phyloP scores from a whole-genome alignment of 2,329 filamentous ascomycete species.

The Colletotrichum cordylinicola region DNA sequence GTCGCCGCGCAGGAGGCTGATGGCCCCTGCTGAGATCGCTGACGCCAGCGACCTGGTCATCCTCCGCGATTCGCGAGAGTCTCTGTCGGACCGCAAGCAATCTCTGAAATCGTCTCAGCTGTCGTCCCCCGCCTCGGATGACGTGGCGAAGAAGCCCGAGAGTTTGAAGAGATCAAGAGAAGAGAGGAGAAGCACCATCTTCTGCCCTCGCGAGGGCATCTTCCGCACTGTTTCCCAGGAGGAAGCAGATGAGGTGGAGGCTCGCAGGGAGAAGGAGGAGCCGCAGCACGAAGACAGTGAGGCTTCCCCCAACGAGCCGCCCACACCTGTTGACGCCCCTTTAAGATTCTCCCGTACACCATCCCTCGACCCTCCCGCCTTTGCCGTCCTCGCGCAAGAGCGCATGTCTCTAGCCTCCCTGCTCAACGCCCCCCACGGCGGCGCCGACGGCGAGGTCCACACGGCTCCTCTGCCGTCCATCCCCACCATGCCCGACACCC shows the following conservation, averaged over 20 bases:
- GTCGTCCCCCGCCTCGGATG: constrained; percentile 25
- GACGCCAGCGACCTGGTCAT: constrained; percentile 50
- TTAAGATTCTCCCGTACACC: constrained; percentile 61
- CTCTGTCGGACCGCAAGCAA: constrained; percentile 4
- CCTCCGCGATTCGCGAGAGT: constrained; percentile 33
- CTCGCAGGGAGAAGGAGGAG: constrained; percentile 30
- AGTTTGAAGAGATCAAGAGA: constrained; percentile 33
- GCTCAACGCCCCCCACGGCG: constrained; percentile 59
- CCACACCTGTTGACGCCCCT: constrained; percentile 37
- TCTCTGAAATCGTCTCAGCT: constrained; percentile 33
- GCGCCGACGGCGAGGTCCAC: constrained; percentile 34
- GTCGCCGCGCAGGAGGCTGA: constrained; percentile 40
- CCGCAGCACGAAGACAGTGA: constrained; percentile 18
- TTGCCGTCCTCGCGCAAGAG: constrained; percentile 57
- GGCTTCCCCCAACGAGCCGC: constrained; percentile 30
- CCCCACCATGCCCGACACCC: constrained; percentile 44
- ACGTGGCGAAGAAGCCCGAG: constrained; percentile 21
- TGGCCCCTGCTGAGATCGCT: constrained; percentile 38
- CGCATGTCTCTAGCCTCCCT: constrained; percentile 67
- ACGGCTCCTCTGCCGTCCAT: constrained; percentile 41
- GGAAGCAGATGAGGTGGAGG: constrained; percentile 51
- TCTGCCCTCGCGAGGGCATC: constrained; percentile 67
- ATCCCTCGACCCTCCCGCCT: constrained; percentile 67
- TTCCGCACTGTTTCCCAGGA: constrained; percentile 66
- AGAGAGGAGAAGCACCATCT: constrained; percentile 58